A percentile compares a stretch with the other conserved stretches of the same genome.
Evolutionary conservation across 2,329 filamentous ascomycete genomes (phyloP).

Genomic region (Cladobotryum mycophilum): DNA sequence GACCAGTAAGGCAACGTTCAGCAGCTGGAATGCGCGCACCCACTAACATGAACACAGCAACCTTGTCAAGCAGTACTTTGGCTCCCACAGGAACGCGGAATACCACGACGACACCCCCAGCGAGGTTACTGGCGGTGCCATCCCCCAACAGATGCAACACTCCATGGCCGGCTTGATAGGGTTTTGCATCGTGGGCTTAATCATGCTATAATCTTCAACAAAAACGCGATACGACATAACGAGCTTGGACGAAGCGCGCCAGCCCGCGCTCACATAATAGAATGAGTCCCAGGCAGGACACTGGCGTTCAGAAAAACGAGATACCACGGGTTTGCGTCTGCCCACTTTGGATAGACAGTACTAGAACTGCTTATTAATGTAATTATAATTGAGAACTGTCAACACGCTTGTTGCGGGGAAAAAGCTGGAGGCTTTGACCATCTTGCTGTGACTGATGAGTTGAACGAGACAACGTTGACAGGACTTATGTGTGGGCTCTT

Average conservation of each 20-base stretch:
- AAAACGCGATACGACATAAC: conserved; percentile 9
- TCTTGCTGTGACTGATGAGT: neutral
- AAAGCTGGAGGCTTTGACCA: neutral
- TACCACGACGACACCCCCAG: conserved; percentile 21
- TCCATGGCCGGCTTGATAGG: conserved; percentile 31
- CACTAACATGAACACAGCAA: conserved; percentile 7
- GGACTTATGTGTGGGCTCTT: neutral
- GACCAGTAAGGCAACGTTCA: conserved; percentile 3
- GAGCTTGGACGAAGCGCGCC: conserved; percentile 9
- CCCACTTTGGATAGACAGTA: conserved; percentile 2
- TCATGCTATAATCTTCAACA: conserved; percentile 23
- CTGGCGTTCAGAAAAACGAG: conserved; percentile 16
- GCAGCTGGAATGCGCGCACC: neutral
- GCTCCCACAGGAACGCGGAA: conserved; percentile 16
- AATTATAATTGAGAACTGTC: conserved; percentile 11
- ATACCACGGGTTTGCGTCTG: conserved; percentile 14
- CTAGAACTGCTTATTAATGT: conserved; percentile 7
- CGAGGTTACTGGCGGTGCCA: conserved; percentile 26
- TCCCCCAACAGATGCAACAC: conserved; percentile 26
- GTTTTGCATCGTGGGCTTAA: conserved; percentile 31
- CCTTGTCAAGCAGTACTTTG: conserved; percentile 1
- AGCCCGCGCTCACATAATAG: conserved; percentile 10
- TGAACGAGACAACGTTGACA: too few relatives aligned
- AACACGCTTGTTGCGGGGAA: neutral
- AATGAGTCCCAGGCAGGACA: conserved; percentile 17